These are phyloP conservation scores for Podosphaera aphanis DNA, from an alignment of 2,329 filamentous ascomycete genomes.

Conservation along the genomic window DNA sequence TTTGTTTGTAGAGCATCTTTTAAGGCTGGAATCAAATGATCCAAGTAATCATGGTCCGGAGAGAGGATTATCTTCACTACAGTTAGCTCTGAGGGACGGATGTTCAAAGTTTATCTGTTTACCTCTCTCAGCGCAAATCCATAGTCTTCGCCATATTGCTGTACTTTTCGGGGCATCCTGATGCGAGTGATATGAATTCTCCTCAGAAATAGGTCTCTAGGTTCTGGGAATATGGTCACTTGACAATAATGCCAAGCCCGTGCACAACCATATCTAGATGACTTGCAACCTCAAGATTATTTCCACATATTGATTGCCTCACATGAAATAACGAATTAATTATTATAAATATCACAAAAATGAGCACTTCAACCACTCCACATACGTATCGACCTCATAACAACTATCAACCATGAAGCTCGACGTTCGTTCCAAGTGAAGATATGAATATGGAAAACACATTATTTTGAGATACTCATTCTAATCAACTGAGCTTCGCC, in stretches of 20 bases:
- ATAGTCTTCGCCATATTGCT: conserved; percentile 15
- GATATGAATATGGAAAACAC: too few relatives aligned
- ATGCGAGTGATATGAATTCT: neutral
- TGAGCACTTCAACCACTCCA: too few relatives aligned
- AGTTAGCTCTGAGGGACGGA: conserved; percentile 3
- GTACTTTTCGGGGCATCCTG: conserved; percentile 10
- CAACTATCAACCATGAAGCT: too few relatives aligned
- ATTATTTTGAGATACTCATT: too few relatives aligned
- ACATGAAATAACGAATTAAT: too few relatives aligned
- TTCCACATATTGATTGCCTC: too few relatives aligned
- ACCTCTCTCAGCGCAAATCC: conserved; percentile 14
- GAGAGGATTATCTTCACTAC: conserved; percentile 59
- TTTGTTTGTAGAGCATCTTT: conserved; percentile 68
- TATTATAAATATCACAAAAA: too few relatives aligned
- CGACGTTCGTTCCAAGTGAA: too few relatives aligned
- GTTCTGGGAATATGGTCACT: neutral
- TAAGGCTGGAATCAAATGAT: conserved; percentile 81
- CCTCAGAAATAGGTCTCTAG: neutral
- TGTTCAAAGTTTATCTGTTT: conserved; percentile 1
- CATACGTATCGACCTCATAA: too few relatives aligned
- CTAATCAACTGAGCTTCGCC: too few relatives aligned
- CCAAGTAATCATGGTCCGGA: conserved; percentile 80
- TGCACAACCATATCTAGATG: too few relatives aligned
- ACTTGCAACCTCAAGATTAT: too few relatives aligned
- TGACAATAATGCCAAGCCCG: neutral